Percentiles rank a stretch among this genome's conserved stretches.
These are phyloP conservation scores for Carpinus fangiana DNA, from an alignment of 306 rosid genomes.

Conservation along the genomic window DNA sequence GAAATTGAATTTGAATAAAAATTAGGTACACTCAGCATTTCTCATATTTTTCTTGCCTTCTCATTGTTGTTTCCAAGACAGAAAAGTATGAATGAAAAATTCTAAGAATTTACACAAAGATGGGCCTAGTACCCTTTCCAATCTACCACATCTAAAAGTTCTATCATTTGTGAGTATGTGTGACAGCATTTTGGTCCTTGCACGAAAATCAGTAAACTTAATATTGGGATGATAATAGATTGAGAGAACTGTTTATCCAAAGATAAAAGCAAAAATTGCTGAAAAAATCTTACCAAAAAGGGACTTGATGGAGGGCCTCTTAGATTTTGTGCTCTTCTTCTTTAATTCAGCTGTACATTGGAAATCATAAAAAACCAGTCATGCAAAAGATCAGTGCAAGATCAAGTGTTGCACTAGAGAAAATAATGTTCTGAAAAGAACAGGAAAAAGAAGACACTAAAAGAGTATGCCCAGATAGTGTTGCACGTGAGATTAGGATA, in stretches of 20 bases:
- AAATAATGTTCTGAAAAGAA: background rate
- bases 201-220: background rate
- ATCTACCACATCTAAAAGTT: background rate
- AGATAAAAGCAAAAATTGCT: background rate
- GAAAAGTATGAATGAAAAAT: background rate
- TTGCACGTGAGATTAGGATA: too few species aligned
- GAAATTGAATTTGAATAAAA: background rate
- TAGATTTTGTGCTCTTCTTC: conserved; percentile 85
- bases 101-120: background rate
- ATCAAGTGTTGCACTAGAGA: conserved; percentile 12
- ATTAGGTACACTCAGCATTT: background rate
- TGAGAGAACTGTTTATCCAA: background rate
- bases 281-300: conserved; percentile 69
- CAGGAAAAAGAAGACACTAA: too few species aligned
- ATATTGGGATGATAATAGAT: background rate
- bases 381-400: conserved; percentile 11
- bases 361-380: conserved; percentile 16
- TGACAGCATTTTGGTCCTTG: background rate
- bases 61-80: background rate
- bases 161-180: background rate
- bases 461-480: background rate
- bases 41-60: background rate
- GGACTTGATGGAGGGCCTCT: conserved; percentile 91
- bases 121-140: background rate
- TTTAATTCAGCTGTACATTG: conserved; percentile 78